Conservation (phyloP, 78 protist species). For the Anaeramoeba flamelloides region DNA sequence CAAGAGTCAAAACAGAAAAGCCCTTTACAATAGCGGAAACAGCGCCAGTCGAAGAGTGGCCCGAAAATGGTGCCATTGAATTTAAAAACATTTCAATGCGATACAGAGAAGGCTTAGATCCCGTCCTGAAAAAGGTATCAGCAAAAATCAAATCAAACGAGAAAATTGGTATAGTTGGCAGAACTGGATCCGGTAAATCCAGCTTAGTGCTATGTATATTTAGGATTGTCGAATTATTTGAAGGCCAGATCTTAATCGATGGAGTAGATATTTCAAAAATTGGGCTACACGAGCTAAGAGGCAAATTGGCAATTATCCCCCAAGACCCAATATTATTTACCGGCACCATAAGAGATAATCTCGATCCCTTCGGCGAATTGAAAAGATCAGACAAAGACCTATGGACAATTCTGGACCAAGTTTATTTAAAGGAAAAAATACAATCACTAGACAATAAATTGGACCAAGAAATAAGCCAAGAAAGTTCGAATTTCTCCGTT, state of each 20-base stretch:
- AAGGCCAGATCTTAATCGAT: constrained; percentile 21
- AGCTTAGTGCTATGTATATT: not conserved
- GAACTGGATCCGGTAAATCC: constrained; percentile 20
- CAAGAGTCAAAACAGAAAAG: constrained; percentile 9
- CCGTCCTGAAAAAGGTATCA: constrained; percentile 1
- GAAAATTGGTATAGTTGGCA: constrained; percentile 20
- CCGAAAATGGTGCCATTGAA: not conserved
- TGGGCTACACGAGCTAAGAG: constrained; percentile 18
- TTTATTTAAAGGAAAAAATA: too few species aligned
- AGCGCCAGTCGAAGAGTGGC: not conserved
- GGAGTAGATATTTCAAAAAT: constrained; percentile 20
- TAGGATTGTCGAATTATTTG: constrained; percentile 11
- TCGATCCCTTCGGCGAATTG: constrained; percentile 6
- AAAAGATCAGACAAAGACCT: constrained; percentile 9
- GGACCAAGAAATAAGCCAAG: not conserved
- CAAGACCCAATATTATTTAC: not conserved
- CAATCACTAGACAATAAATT: too few species aligned
- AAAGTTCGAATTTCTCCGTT: not conserved
- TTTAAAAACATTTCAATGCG: not conserved
- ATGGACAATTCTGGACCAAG: not conserved
- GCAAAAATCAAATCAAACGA: not conserved
- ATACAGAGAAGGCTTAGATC: constrained; percentile 2
- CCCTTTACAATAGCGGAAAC: not conserved
- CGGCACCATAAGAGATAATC: constrained; percentile 15
- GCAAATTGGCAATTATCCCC: not conserved